A percentile compares a stretch with the other conserved stretches of the same genome.
Conservation (phyloP, 305 asterid genomes). For the Rubia peregrina region DNA sequence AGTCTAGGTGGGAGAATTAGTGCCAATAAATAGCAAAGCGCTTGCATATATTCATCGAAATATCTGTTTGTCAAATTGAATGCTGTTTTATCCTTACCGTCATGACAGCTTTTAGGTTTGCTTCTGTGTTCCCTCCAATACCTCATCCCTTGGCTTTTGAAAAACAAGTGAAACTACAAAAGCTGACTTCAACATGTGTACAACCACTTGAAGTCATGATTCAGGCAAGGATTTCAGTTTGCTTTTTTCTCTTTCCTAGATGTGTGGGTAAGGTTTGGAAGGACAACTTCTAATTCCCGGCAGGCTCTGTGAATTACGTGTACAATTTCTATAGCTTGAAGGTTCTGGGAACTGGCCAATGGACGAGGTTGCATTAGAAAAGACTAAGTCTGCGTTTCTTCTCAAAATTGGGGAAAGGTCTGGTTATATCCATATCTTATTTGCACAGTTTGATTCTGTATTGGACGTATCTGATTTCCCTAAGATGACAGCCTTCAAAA, state of each 20-base stretch:
- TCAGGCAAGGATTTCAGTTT: constrained; percentile 49
- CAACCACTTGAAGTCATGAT: constrained; percentile 85
- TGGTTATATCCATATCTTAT: constrained; percentile 24
- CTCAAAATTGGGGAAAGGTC: constrained; percentile 90
- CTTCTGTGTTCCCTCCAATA: constrained; percentile 78
- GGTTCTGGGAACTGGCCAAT: constrained; percentile 99
- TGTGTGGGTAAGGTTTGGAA: neutral
- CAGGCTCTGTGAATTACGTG: constrained; percentile 12
- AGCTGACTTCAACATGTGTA: constrained; percentile 55
- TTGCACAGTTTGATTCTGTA: constrained; percentile 10
- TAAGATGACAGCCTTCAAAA: constrained; percentile 61
- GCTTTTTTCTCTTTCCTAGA: neutral
- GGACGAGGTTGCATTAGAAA: constrained; percentile 93
- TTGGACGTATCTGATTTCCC: constrained; percentile 25
- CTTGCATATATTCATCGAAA: neutral
- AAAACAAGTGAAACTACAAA: constrained; percentile 48
- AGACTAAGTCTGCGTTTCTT: constrained; percentile 90
- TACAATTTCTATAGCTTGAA: constrained; percentile 56
- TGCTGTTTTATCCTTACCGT: constrained; percentile 27
- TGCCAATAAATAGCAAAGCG: neutral
- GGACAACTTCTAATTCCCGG: neutral
- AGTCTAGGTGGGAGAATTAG: neutral
- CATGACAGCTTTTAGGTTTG: constrained; percentile 83
- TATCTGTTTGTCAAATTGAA: neutral
- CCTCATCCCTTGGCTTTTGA: constrained; percentile 86